These are phyloP conservation scores for Penicillium dipodomyicola DNA, from an alignment of 495 filamentous ascomycete species.

Conservation along the genomic window DNA sequence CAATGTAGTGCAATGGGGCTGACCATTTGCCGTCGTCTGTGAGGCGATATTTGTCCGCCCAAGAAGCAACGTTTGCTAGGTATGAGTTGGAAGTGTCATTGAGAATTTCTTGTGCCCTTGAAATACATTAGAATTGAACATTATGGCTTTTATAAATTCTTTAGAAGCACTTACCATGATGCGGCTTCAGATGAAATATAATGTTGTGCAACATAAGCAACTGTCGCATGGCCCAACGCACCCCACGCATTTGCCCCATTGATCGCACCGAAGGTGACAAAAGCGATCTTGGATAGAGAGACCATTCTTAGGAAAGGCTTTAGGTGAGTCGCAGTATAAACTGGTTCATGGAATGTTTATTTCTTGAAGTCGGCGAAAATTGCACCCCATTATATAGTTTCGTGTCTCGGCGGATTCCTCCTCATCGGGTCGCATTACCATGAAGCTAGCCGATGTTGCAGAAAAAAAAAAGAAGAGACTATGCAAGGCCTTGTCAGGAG, in stretches of 20 bases:
- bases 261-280: constrained; percentile 13
- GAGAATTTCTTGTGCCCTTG: constrained; percentile 26
- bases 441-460: background rate
- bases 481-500: background rate
- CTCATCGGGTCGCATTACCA: background rate
- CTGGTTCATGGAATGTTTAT: background rate
- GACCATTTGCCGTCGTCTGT: constrained; percentile 54
- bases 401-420: background rate
- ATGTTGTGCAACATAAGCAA: constrained; percentile 57
- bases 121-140: constrained; percentile 6
- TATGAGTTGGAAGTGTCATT: constrained; percentile 49
- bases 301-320: background rate
- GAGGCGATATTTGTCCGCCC: constrained; percentile 59
- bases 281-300: constrained; percentile 12
- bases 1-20: constrained; percentile 58
- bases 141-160: too few species aligned
- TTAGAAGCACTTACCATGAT: constrained; percentile 27
- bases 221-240: constrained; percentile 57
- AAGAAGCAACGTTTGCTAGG: constrained; percentile 58
- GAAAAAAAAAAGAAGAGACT: too few species aligned
- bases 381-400: background rate
- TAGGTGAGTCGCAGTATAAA: background rate
- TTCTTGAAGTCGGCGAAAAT: background rate
- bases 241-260: constrained; percentile 49
- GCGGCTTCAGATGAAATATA: constrained; percentile 46